Evolutionary conservation across 1,139 yeast species (phyloP).

Genomic region (Geotrichum reessii): DNA sequence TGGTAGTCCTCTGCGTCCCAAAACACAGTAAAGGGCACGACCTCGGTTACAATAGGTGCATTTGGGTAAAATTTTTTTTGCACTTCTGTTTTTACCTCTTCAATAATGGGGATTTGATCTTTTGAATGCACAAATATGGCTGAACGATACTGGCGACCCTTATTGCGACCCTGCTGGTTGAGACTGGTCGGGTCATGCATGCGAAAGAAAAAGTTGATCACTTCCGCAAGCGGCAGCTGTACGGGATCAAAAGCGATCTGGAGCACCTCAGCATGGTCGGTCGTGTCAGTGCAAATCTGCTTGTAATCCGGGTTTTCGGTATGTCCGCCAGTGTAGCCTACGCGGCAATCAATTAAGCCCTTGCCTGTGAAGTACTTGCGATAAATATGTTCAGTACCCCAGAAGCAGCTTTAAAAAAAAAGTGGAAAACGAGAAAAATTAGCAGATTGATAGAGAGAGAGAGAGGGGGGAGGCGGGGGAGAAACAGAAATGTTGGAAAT

Average conservation of each 20-base stretch:
- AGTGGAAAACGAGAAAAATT: not conserved
- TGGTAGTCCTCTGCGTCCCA: slow-evolving; percentile 94
- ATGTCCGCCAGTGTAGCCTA: slow-evolving; percentile 85
- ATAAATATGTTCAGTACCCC: slow-evolving; percentile 61
- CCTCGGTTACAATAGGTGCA: slow-evolving; percentile 55
- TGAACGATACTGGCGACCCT: slow-evolving; percentile 79
- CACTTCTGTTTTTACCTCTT: slow-evolving; percentile 37
- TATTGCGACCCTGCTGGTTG: slow-evolving; percentile 72
- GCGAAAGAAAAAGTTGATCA: slow-evolving; percentile 78
- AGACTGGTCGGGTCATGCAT: slow-evolving; percentile 76
- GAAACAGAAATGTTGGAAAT: too few relatives aligned
- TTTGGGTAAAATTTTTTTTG: slow-evolving; percentile 55
- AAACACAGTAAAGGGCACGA: slow-evolving; percentile 67
- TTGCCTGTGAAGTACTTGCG: slow-evolving; percentile 56
- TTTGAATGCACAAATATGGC: slow-evolving; percentile 60
- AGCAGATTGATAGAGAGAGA: not conserved
- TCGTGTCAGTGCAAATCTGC: slow-evolving; percentile 67
- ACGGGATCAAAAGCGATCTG: slow-evolving; percentile 79
- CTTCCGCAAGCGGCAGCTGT: slow-evolving; percentile 50
- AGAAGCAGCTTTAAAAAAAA: not conserved
- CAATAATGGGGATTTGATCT: slow-evolving; percentile 45
- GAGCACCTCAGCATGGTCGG: slow-evolving; percentile 62
- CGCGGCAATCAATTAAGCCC: slow-evolving; percentile 70
- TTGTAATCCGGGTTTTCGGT: slow-evolving; percentile 59
- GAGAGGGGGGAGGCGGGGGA: too few relatives aligned